Conservation (phyloP, 768 basidiomycete genomes). For the Leccinum boreale region DNA sequence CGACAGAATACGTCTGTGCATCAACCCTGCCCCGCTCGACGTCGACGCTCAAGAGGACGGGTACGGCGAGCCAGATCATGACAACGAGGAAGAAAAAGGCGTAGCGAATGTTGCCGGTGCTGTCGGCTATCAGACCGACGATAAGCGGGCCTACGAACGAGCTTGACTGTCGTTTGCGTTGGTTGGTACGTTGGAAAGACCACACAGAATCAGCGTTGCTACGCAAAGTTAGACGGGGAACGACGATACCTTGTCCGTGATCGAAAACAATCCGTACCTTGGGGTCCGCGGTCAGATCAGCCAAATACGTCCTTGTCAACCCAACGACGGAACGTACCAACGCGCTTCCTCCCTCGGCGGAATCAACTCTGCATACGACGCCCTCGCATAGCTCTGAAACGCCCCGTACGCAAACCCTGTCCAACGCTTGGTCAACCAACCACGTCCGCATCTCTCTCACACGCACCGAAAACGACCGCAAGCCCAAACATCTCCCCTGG, state of each 20-base stretch:
- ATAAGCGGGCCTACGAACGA: slow-evolving; percentile 90
- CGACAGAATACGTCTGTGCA: slow-evolving; percentile 35
- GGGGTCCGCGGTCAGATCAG: background rate
- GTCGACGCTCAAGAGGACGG: slow-evolving; percentile 69
- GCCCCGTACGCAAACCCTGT: slow-evolving; percentile 77
- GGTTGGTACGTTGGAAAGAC: background rate
- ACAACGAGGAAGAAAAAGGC: slow-evolving; percentile 84
- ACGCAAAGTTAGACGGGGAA: background rate
- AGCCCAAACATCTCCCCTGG: slow-evolving; percentile 83
- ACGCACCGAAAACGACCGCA: slow-evolving; percentile 74
- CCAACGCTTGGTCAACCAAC: background rate
- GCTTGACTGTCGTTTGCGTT: slow-evolving; percentile 56
- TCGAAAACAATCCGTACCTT: slow-evolving; percentile 77
- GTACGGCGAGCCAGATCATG: slow-evolving; percentile 81
- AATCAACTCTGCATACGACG: slow-evolving; percentile 83
- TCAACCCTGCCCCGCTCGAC: slow-evolving; percentile 60
- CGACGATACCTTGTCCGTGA: slow-evolving; percentile 75
- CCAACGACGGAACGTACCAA: slow-evolving; percentile 48
- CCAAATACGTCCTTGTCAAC: background rate
- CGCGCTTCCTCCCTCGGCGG: slow-evolving; percentile 87
- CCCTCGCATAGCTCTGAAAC: slow-evolving; percentile 87
- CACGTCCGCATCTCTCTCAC: background rate
- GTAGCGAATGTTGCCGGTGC: slow-evolving; percentile 88
- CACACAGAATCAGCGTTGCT: background rate
- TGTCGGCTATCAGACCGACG: slow-evolving; percentile 84